phyloP scores from a whole-genome alignment of 2,329 filamentous ascomycete species.

The Aspergillus quadricinctus region DNA sequence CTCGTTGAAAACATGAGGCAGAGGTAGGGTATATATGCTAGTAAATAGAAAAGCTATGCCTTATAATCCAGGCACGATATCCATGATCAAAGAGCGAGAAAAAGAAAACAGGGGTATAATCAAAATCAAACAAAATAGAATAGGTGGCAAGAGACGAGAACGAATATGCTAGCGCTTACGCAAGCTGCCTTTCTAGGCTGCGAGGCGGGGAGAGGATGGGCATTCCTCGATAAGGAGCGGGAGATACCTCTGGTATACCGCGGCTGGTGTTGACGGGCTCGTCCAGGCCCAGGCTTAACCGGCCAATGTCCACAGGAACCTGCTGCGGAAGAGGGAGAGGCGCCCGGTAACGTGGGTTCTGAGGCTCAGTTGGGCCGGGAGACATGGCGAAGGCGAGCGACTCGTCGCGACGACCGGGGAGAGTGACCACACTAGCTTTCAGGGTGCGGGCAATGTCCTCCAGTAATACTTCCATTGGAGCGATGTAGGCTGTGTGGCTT shows the following conservation, averaged over 20 bases:
- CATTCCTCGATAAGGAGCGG: conserved; percentile 22
- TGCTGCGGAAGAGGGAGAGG: conserved; percentile 21
- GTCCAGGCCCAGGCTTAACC: conserved; percentile 19
- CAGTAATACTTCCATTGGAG: conserved; percentile 87
- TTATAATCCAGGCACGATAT: not conserved
- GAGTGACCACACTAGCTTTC: conserved; percentile 62
- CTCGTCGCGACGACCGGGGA: conserved; percentile 53
- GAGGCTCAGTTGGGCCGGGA: conserved; percentile 12
- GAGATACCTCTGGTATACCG: conserved; percentile 19
- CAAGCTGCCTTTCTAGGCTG: conserved; percentile 37
- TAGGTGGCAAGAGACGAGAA: not conserved
- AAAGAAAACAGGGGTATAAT: not conserved
- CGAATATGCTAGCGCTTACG: conserved; percentile 16
- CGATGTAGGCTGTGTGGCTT: conserved; percentile 83
- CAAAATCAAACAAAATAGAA: not conserved
- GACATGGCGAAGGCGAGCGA: conserved; percentile 21
- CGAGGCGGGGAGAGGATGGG: conserved; percentile 29
- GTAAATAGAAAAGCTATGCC: not conserved
- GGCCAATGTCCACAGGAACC: conserved; percentile 24
- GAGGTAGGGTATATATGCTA: not conserved
- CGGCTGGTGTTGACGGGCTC: conserved; percentile 17
- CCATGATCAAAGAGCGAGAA: not conserved
- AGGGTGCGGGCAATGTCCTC: conserved; percentile 79
- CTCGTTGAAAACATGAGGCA: not conserved
- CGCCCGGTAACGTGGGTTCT: conserved; percentile 18